A percentile compares a stretch with the other conserved stretches of the same genome.
Evolutionary conservation across 208 protist species (phyloP).

Genomic region (Leishmania lainsoni): DNA sequence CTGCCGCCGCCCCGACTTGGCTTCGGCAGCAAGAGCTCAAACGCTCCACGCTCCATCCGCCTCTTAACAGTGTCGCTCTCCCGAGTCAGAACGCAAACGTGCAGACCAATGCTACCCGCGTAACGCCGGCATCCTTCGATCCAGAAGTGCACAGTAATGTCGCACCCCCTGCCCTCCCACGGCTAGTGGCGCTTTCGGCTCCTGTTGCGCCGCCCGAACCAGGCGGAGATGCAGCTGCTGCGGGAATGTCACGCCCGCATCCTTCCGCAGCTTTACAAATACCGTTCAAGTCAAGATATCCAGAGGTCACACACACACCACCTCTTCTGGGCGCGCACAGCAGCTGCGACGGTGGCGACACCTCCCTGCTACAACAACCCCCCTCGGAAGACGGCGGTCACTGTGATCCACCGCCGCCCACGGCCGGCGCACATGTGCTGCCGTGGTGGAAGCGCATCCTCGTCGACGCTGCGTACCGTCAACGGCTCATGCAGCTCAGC

Average conservation of each 20-base stretch:
- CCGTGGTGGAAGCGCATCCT: constrained; percentile 87
- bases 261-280: not conserved
- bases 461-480: constrained; percentile 54
- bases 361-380: not conserved
- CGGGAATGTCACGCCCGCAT: not conserved
- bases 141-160: not conserved
- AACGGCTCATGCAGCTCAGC: constrained; percentile 46
- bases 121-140: not conserved
- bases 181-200: not conserved
- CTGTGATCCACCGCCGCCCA: not conserved
- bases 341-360: not conserved
- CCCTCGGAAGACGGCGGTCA: not conserved
- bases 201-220: not conserved
- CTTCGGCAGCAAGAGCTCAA: not conserved
- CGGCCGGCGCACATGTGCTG: constrained; percentile 17
- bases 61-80: constrained; percentile 4
- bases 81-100: not conserved
- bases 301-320: not conserved
- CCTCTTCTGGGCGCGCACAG: not conserved
- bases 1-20: not conserved
- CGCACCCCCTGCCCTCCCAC: constrained; percentile 10
- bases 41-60: not conserved
- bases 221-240: not conserved
- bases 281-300: not conserved
- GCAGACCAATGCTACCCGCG: not conserved